Conservation (phyloP, 495 filamentous ascomycete species). For the Mytilinidion resinicola region DNA sequence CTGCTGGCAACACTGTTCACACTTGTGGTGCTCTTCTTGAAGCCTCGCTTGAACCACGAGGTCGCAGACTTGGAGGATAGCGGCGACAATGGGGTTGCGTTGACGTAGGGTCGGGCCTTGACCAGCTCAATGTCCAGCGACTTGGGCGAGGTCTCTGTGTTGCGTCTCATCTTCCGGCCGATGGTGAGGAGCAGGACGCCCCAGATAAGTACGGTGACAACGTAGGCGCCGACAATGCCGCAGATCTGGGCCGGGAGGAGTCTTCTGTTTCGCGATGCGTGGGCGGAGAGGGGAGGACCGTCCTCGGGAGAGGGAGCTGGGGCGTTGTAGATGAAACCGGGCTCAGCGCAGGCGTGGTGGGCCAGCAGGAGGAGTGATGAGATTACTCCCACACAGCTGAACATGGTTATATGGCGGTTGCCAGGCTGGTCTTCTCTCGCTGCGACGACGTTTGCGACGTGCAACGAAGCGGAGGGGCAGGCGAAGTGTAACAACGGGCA, state of each 20-base stretch:
- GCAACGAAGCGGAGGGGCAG: constrained; percentile 20
- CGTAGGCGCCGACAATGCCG: constrained; percentile 73
- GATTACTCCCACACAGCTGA: not conserved
- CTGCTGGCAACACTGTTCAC: constrained; percentile 37
- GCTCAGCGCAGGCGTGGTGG: not conserved
- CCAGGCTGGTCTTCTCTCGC: not conserved
- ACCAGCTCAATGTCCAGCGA: constrained; percentile 50
- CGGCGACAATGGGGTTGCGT: constrained; percentile 30
- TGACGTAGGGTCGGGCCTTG: constrained; percentile 48
- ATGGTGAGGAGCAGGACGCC: constrained; percentile 59
- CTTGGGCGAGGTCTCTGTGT: constrained; percentile 47
- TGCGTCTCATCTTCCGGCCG: constrained; percentile 52
- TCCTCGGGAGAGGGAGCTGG: constrained; percentile 54
- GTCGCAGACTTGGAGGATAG: constrained; percentile 34
- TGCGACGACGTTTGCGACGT: constrained; percentile 20
- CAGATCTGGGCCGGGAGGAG: constrained; percentile 70
- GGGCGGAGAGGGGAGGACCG: constrained; percentile 49
- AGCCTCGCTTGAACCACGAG: constrained; percentile 37
- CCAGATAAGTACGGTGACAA: constrained; percentile 62
- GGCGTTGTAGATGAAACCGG: constrained; percentile 43
- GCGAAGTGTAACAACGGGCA: constrained; percentile 21
- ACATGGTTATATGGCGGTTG: constrained; percentile 10
- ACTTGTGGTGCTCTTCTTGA: constrained; percentile 30
- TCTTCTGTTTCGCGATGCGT: constrained; percentile 50
- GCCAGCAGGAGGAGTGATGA: not conserved